Evolutionary conservation across 2,329 filamentous ascomycete genomes (phyloP), one percentile per base, ranked within the genome.

Genomic region (Capronia americana): DNA sequence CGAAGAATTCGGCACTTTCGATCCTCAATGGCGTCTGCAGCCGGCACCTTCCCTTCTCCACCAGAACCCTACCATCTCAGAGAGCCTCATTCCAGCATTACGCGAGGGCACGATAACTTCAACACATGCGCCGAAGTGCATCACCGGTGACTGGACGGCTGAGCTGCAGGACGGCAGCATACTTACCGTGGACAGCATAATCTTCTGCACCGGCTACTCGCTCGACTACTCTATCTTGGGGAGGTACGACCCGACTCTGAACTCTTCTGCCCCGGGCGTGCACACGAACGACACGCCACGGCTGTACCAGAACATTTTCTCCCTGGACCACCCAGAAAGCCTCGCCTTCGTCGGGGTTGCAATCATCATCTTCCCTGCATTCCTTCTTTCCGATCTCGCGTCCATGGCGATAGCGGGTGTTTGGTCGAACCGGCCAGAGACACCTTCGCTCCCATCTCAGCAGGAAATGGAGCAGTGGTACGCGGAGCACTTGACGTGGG

Each of bases 201-300:
- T 79, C 50, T 78, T 71, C 63, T 77, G 76, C 63, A 79, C 77
- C 8, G 77, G 77, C 51, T 79, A 78, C 67, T 62, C 70, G n/a
- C 67, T 69, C 46, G 69, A 74, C 64, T 75, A 67, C 55, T 69
- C 72, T 32, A 61, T 76, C 23, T 30, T 74, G 6, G 72, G 73
- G 12, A 67, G 69, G 7, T 70, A 72, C 28, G 75, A 77, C 51
- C 74, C 74, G 10, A 72, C 71, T 2, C 44, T 64, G 30, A 17
- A 61, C 23, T 3, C 58, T 0, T 50, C 41, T 23, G 28, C 12
- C 4, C 17, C 38, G 8, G 28, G 44, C 6, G 38, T 17, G 6
- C 30, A 30, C 24, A 24, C 30, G 26, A 65, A 59, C 20, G 63
- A 58, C 12, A 67, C 72, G 20, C 71, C 74, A 2, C 62, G 71